A percentile compares a stretch with the other conserved stretches of the same genome.
Conservation (phyloP, 2,329 filamentous ascomycete genomes). For the Monosporascus cannonballus region DNA sequence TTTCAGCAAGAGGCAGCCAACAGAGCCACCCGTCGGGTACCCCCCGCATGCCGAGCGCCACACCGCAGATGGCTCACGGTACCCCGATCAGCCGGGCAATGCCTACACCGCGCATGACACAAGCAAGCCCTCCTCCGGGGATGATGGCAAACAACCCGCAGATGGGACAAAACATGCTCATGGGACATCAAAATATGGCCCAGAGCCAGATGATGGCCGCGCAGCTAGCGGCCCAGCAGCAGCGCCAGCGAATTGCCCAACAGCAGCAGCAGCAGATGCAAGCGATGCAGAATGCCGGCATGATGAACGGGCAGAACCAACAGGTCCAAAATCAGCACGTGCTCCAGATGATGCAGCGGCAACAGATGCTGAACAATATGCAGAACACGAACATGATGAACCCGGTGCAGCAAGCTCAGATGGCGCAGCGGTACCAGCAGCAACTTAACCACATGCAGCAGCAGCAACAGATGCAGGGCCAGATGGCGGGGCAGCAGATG, state of each 20-base stretch:
- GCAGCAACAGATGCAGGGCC: constrained; percentile 30
- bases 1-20: constrained; percentile 60
- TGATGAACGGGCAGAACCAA: constrained; percentile 26
- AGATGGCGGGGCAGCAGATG: constrained; percentile 34
- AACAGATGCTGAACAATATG: constrained; percentile 36
- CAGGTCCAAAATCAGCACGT: constrained; percentile 35
- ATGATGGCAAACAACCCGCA: constrained; percentile 54
- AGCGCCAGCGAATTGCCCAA: constrained; percentile 20
- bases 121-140: constrained; percentile 55
- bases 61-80: constrained; percentile 53
- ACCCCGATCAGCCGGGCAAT: constrained; percentile 51
- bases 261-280: constrained; percentile 21
- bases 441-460: constrained; percentile 27
- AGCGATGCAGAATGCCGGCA: constrained; percentile 22
- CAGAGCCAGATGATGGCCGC: constrained; percentile 32
- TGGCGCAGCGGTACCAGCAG: constrained; percentile 25
- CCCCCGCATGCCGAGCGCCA: constrained; percentile 54
- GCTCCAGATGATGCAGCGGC: constrained; percentile 34
- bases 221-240: constrained; percentile 41
- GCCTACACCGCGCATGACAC: constrained; percentile 56
- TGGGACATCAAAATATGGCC: constrained; percentile 37
- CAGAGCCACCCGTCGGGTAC: constrained; percentile 61
- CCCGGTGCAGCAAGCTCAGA: constrained; percentile 34
- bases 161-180: constrained; percentile 47
- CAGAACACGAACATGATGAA: constrained; percentile 31